Base-by-base conservation (phyloP, 768 basidiomycete genomes). In the Amanita muscaria region DNA sequence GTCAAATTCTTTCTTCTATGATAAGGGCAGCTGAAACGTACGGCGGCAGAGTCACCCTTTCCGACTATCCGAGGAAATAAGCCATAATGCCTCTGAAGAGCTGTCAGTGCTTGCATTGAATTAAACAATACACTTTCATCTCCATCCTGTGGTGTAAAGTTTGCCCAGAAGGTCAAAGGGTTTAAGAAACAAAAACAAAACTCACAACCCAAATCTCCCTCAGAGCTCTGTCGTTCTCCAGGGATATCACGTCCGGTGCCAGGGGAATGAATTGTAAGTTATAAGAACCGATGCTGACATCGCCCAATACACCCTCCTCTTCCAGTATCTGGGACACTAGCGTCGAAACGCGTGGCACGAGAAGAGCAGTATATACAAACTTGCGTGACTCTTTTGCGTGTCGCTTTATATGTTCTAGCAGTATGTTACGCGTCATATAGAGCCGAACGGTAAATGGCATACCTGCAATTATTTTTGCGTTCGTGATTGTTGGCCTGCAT, bases 231-330 rank as follows among this genome's bases (percentile, higher is more conserved):
- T 91, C 88, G 51, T 82, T 65, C 65, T 99, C 96, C 23, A 99
- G 64, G 2, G 91, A 96, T 24, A 98, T 65, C 47, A 97, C 79
- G 61, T 99, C 96, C 14, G 89, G 83, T 47, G 93, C 93, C 29
- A 98, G 56, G 12, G 93, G 91, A 50, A 98, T 90, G 54, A 97
- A 88, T 54, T 93, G 91, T 18, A 99, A 73, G 59, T 89, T 88
- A 63, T 90, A 94, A 22, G 88, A 77, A 15, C 80, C 78, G 23
- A 98, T 77, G 6, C 77, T 81, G 35, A 99, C 72, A 55, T 97
- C 93, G n/a, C 96, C 96, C 12, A 93, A 73, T 1, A 99, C 93
- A n/a, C 94, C 96, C 56, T 96, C 87, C 59, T 98, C 93, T 56
- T 97, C 92, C 34, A 99, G 66, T 50, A 92, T 81, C 45, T 82